These are phyloP conservation scores for Glomus cerebriforme DNA, from an alignment of 192 early-diverging fungal species.

Conservation along the genomic window DNA sequence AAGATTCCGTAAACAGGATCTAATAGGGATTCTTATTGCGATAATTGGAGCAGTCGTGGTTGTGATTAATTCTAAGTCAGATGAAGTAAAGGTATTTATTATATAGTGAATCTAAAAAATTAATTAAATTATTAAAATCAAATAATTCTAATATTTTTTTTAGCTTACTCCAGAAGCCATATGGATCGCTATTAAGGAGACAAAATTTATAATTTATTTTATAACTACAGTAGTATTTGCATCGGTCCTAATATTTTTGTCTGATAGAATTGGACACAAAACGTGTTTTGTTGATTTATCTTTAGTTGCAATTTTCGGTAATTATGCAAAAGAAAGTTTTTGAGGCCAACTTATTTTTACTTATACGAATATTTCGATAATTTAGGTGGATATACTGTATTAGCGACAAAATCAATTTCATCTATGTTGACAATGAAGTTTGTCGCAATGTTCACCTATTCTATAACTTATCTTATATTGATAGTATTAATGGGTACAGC, in stretches of 20 bases:
- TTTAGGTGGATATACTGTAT: conserved; percentile 70
- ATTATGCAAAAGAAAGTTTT: neutral
- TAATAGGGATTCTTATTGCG: conserved; percentile 62
- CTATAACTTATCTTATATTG: conserved; percentile 64
- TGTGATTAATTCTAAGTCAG: conserved; percentile 60
- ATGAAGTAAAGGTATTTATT: conserved; percentile 51
- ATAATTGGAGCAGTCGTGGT: conserved; percentile 66
- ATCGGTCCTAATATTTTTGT: conserved; percentile 42
- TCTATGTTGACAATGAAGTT: conserved; percentile 65
- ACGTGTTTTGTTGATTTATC: conserved; percentile 67
- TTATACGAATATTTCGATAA: neutral
- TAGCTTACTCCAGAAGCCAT: conserved; percentile 54
- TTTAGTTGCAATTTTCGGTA: conserved; percentile 71
- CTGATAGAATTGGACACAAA: conserved; percentile 48
- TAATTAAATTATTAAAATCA: neutral
- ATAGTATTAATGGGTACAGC: conserved; percentile 62
- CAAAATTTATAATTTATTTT: conserved; percentile 59
- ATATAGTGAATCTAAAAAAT: neutral
- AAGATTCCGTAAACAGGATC: conserved; percentile 58
- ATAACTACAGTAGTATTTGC: conserved; percentile 42
- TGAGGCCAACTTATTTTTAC: neutral
- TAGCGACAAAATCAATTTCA: conserved; percentile 70
- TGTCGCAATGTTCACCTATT: conserved; percentile 63
- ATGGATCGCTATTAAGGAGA: conserved; percentile 51
- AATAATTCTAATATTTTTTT: conserved; percentile 14